These are phyloP conservation scores for Sclerospora graminicola DNA, from an alignment of 352 stramenopile species.

Conservation along the genomic window DNA sequence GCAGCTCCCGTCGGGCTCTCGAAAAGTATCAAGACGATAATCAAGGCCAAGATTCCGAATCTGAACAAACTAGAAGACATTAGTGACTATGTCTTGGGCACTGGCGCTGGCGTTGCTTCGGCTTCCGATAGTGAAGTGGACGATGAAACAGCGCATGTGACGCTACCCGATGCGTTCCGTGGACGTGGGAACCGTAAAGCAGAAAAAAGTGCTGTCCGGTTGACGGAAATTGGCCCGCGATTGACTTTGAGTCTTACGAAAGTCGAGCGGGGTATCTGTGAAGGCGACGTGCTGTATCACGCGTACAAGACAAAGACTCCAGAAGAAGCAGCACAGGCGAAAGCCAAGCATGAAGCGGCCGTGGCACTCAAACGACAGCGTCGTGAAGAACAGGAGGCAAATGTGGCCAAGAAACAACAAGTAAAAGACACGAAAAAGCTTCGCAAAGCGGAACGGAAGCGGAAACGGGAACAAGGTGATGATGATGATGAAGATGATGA, in stretches of 20 bases:
- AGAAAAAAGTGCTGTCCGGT: constrained; percentile 89
- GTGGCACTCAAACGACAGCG: constrained; percentile 74
- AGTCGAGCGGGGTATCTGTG: constrained; percentile 93
- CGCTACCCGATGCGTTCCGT: constrained; percentile 87
- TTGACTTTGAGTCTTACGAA: constrained; percentile 93
- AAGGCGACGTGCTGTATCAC: constrained; percentile 97
- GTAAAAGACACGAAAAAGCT: constrained; percentile 70
- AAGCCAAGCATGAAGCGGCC: constrained; percentile 65
- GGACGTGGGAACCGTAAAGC: constrained; percentile 88
- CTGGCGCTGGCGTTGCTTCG: constrained; percentile 56
- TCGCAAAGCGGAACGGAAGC: constrained; percentile 53
- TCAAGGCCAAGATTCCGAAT: constrained; percentile 91
- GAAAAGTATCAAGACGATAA: constrained; percentile 83
- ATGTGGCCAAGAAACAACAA: constrained; percentile 85
- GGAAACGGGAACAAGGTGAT: constrained; percentile 32
- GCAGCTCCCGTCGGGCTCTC: constrained; percentile 90
- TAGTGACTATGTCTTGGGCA: constrained; percentile 90
- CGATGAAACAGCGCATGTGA: constrained; percentile 88
- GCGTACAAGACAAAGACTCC: constrained; percentile 85
- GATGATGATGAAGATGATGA: constrained; percentile 46
- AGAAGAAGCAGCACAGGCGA: constrained; percentile 68
- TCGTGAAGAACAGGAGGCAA: constrained; percentile 82
- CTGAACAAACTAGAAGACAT: constrained; percentile 94
- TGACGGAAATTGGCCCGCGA: constrained; percentile 94
- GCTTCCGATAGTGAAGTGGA: constrained; percentile 94